phyloP scores from a whole-genome alignment of 1,284 basidiomycete genomes.

The Leccinum pseudoinsigne region DNA sequence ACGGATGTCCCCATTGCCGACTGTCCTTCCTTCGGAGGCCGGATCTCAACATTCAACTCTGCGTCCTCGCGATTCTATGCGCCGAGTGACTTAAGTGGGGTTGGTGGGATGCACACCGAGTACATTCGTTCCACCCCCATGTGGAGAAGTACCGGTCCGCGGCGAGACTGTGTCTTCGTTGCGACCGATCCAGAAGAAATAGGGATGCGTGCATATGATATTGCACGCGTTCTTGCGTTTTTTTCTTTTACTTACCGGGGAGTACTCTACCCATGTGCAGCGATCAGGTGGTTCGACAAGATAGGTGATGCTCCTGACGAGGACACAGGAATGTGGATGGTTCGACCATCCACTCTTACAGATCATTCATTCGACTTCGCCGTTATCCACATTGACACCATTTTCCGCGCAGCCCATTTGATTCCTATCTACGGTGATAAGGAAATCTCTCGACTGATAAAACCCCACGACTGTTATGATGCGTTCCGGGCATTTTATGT shows the following conservation, averaged over 20 bases:
- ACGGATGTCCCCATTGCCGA: neutral
- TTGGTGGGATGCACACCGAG: neutral
- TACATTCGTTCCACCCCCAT: neutral
- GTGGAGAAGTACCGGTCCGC: neutral
- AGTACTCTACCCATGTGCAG: neutral
- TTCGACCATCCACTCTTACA: neutral
- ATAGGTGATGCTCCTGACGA: neutral
- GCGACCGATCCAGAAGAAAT: neutral
- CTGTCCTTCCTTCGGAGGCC: neutral
- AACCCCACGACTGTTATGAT: neutral
- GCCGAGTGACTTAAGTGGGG: neutral
- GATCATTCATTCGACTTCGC: neutral
- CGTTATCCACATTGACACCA: neutral
- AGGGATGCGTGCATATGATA: neutral
- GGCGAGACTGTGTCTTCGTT: neutral
- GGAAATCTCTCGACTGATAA: neutral
- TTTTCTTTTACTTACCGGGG: neutral
- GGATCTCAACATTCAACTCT: neutral
- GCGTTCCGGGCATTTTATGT: neutral
- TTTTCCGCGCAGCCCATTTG: neutral
- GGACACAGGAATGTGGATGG: neutral
- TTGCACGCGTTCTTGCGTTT: neutral
- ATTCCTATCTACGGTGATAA: neutral
- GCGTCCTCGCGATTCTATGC: neutral
- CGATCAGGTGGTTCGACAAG: neutral